Percentiles rank a stretch among this genome's conserved stretches.
phyloP scores from a whole-genome alignment of 495 filamentous ascomycete genomes.

The Hypoxylon lenormandii region DNA sequence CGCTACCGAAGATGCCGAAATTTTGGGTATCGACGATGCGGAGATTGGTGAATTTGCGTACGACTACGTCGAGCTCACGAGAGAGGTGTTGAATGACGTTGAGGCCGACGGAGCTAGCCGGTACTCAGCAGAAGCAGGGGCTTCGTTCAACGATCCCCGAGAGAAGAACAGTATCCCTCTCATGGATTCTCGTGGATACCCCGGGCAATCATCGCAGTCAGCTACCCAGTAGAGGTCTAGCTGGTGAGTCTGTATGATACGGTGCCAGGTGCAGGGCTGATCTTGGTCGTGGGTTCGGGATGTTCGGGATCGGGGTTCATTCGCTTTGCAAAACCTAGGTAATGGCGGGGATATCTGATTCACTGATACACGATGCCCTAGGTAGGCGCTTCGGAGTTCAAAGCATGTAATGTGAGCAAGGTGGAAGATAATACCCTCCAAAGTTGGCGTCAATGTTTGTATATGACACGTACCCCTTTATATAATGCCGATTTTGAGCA shows the following conservation, averaged over 20 bases:
- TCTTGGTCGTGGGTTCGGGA: constrained; percentile 12
- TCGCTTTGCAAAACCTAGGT: background rate
- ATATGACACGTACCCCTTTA: background rate
- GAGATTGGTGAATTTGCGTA: constrained; percentile 99
- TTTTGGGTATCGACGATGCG: constrained; percentile 91
- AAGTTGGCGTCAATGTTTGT: constrained; percentile 15
- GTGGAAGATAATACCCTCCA: constrained; percentile 20
- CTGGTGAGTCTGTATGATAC: constrained; percentile 25
- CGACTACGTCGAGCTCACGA: constrained; percentile 92
- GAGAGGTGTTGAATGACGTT: constrained; percentile 81
- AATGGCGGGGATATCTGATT: constrained; percentile 24
- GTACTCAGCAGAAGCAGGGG: constrained; percentile 49
- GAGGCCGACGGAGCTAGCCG: constrained; percentile 57
- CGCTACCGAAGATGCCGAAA: constrained; percentile 83
- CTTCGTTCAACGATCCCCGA: constrained; percentile 42
- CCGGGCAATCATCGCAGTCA: constrained; percentile 36
- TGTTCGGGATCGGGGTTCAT: background rate
- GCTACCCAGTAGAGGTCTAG: constrained; percentile 12
- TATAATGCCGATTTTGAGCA: constrained; percentile 10
- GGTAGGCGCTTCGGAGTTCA: constrained; percentile 35
- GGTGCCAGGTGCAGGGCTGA: background rate
- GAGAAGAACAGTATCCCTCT: constrained; percentile 56
- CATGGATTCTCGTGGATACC: constrained; percentile 47
- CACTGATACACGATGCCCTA: constrained; percentile 11
- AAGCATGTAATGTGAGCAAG: constrained; percentile 13